Evolutionary conservation across 306 rosid genomes (phyloP).

Genomic region (Quercus ilex): DNA sequence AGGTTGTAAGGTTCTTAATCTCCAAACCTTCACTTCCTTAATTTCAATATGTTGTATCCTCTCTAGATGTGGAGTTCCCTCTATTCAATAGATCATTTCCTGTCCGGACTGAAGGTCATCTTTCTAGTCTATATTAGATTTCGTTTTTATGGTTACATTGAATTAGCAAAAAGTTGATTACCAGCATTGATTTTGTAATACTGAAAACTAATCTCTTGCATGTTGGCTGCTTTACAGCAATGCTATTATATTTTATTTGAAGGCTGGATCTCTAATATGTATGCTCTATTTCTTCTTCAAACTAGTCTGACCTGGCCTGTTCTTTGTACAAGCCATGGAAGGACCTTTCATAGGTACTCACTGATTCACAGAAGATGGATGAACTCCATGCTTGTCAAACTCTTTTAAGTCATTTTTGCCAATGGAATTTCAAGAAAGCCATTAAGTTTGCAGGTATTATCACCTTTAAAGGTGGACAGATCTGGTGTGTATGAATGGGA

Average conservation of each 20-base stretch:
- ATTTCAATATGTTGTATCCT: too few relatives aligned
- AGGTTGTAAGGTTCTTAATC: too few relatives aligned
- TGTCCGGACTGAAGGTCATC: neutral
- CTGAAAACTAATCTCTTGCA: neutral
- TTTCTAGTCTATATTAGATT: neutral
- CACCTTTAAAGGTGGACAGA: slow-evolving; percentile 39
- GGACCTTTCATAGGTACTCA: slow-evolving; percentile 43
- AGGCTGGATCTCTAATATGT: neutral
- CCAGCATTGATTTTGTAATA: neutral
- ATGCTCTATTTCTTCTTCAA: neutral
- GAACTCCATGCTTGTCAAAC: slow-evolving; percentile 72
- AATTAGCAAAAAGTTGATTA: too few relatives aligned
- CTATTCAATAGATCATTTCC: neutral
- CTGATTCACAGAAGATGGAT: slow-evolving; percentile 51
- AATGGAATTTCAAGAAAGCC: slow-evolving; percentile 47
- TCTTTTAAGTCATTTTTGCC: slow-evolving; percentile 46
- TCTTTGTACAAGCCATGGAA: slow-evolving; percentile 62
- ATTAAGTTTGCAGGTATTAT: slow-evolving; percentile 34
- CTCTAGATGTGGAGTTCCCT: neutral
- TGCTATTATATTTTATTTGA: neutral
- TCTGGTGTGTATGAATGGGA: slow-evolving; percentile 64
- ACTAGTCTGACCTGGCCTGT: slow-evolving; percentile 9
- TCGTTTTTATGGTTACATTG: neutral
- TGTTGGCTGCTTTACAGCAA: neutral
- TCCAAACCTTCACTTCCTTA: too few relatives aligned